A percentile compares a stretch with the other conserved stretches of the same genome.
These are phyloP conservation scores for Litchi chinensis DNA, from an alignment of 345 rosid genomes.

Conservation along the genomic window DNA sequence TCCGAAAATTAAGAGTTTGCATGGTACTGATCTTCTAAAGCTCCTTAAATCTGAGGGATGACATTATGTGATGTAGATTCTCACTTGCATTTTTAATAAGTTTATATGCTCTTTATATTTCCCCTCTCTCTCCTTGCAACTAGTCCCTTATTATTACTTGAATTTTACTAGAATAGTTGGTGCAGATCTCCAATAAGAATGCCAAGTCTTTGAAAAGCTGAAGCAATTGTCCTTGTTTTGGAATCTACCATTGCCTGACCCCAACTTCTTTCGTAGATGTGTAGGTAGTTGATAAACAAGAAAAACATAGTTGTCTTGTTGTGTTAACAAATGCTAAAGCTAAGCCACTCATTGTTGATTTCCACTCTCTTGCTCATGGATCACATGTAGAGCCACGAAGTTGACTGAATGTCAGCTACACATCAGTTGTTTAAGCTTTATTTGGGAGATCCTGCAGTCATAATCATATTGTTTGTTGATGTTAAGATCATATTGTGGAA, in stretches of 20 bases:
- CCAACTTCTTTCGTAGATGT: not conserved
- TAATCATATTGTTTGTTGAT: not conserved
- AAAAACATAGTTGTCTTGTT: not conserved
- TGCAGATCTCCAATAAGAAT: not conserved
- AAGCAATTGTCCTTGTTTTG: not conserved
- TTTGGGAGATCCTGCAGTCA: no score
- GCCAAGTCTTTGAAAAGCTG: not conserved
- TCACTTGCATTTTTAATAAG: not conserved
- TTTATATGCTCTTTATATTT: no score
- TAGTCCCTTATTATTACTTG: no score
- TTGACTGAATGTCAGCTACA: not conserved
- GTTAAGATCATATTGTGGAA: not conserved
- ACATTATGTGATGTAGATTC: not conserved
- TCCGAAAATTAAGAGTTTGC: not conserved
- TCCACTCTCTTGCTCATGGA: not conserved
- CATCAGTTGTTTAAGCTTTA: not conserved
- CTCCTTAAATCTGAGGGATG: not conserved
- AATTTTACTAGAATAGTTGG: not conserved
- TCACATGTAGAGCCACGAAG: not conserved
- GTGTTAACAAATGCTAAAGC: not conserved
- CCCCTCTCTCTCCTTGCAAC: no score
- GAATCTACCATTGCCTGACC: not conserved
- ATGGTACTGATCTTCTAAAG: not conserved
- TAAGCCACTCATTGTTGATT: not conserved
- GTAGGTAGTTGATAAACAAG: not conserved